phyloP scores from a whole-genome alignment of 768 basidiomycete genomes.

The Mycena vitilis region DNA sequence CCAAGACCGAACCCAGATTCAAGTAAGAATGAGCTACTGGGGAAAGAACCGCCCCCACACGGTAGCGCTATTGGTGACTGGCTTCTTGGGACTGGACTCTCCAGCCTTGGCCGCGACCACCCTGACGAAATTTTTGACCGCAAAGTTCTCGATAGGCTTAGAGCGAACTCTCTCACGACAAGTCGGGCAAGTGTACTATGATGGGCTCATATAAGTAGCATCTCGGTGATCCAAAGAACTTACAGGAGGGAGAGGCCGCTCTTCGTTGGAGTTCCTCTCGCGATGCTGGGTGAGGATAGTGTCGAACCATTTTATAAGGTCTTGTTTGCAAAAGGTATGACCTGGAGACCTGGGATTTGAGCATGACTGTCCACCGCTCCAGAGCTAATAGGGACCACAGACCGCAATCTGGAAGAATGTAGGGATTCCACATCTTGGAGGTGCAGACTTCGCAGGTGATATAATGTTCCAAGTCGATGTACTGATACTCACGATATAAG shows the following conservation, averaged over 20 bases:
- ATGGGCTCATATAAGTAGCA: background rate
- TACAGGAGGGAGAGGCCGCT: conserved; percentile 25
- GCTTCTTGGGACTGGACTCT: conserved; percentile 30
- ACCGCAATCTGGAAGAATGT: conserved; percentile 21
- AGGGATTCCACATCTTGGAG: conserved; percentile 32
- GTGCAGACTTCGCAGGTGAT: conserved; percentile 34
- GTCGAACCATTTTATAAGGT: conserved; percentile 32
- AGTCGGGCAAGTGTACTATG: conserved; percentile 34
- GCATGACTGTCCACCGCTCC: background rate
- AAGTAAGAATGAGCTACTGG: no score
- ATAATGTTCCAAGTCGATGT: conserved; percentile 27
- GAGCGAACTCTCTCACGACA: conserved; percentile 28
- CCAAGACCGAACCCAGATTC: no score
- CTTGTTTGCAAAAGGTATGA: no score
- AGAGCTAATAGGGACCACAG: background rate
- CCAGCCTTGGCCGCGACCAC: conserved; percentile 16
- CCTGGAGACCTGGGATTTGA: background rate
- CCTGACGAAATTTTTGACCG: conserved; percentile 24
- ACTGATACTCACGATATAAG: background rate
- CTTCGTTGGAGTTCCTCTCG: conserved; percentile 11
- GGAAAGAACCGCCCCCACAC: conserved; percentile 31
- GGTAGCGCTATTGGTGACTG: background rate
- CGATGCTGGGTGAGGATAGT: conserved; percentile 27
- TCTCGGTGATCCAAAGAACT: background rate
- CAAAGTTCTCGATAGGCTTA: conserved; percentile 33